phyloP scores from a whole-genome alignment of 306 rosid species.

The Prunus salicina region DNA sequence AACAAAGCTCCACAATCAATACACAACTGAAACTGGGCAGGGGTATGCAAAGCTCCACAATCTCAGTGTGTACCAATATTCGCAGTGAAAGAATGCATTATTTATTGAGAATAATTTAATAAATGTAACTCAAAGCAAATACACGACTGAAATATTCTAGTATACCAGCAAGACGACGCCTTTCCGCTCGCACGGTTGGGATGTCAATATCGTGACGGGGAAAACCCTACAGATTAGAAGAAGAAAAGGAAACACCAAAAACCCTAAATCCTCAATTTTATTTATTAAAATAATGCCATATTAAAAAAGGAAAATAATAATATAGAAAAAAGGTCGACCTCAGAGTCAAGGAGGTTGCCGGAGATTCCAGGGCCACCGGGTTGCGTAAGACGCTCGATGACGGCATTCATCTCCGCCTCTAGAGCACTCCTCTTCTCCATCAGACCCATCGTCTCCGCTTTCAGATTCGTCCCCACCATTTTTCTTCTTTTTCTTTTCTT shows the following conservation, averaged over 20 bases:
- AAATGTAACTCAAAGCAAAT: not conserved
- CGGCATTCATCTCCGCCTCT: constrained; percentile 74
- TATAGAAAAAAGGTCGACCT: constrained; percentile 31
- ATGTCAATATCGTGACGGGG: constrained; percentile 85
- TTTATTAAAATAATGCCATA: not conserved
- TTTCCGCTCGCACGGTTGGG: constrained; percentile 63
- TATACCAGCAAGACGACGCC: constrained; percentile 73
- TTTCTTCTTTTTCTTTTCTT: constrained; percentile 12
- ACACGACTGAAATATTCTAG: not conserved
- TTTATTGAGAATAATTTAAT: not conserved
- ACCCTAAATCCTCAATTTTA: constrained; percentile 1
- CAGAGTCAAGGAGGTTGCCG: constrained; percentile 63
- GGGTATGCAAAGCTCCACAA: not conserved
- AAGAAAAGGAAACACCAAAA: not conserved
- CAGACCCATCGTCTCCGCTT: constrained; percentile 63
- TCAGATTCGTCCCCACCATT: constrained; percentile 83
- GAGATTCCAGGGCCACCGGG: constrained; percentile 89
- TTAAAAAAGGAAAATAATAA: not conserved
- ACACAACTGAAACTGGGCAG: no score
- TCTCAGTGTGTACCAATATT: not conserved
- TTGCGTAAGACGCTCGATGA: constrained; percentile 66
- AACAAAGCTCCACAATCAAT: not conserved
- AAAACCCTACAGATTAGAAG: constrained; percentile 57
- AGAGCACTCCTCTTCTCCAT: constrained; percentile 65
- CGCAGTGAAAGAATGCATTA: not conserved